Percentiles rank a stretch among this genome's conserved stretches.
These are phyloP conservation scores for Penicillium goetzii DNA, from an alignment of 495 filamentous ascomycete genomes.

Conservation along the genomic window DNA sequence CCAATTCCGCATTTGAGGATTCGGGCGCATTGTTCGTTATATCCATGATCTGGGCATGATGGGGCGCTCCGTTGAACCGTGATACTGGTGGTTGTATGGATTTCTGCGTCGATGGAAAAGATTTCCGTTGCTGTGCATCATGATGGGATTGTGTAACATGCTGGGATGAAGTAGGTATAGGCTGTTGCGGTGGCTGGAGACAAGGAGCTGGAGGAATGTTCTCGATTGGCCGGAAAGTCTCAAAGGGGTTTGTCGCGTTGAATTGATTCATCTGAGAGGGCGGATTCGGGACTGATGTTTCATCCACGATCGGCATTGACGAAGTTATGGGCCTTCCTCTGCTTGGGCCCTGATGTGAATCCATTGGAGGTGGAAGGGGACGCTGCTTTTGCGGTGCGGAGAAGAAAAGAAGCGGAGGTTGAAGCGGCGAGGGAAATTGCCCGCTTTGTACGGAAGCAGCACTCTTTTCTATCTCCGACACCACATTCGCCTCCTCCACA, in stretches of 20 bases:
- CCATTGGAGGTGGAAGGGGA: constrained; percentile 23
- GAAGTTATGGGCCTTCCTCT: constrained; percentile 14
- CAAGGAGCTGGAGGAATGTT: constrained; percentile 22
- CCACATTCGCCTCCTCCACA: background rate
- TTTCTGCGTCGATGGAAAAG: background rate
- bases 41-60: background rate
- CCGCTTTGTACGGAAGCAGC: background rate
- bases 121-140: background rate
- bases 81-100: background rate
- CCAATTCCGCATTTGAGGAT: constrained; percentile 18
- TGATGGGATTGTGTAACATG: constrained; percentile 11
- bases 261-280: constrained; percentile 24
- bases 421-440: constrained; percentile 32
- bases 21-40: constrained; percentile 20
- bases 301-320: constrained; percentile 19
- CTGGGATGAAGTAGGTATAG: constrained; percentile 6
- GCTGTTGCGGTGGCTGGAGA: constrained; percentile 14
- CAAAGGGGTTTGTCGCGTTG: constrained; percentile 10
- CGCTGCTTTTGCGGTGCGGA: constrained; percentile 29
- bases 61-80: background rate
- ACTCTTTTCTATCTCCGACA: background rate
- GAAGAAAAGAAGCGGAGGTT: constrained; percentile 28
- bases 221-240: constrained; percentile 24
- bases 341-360: constrained; percentile 18
- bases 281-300: background rate